These are phyloP conservation scores for Pseudopithomyces maydicus DNA, from an alignment of 2,329 filamentous ascomycete species.

Conservation along the genomic window DNA sequence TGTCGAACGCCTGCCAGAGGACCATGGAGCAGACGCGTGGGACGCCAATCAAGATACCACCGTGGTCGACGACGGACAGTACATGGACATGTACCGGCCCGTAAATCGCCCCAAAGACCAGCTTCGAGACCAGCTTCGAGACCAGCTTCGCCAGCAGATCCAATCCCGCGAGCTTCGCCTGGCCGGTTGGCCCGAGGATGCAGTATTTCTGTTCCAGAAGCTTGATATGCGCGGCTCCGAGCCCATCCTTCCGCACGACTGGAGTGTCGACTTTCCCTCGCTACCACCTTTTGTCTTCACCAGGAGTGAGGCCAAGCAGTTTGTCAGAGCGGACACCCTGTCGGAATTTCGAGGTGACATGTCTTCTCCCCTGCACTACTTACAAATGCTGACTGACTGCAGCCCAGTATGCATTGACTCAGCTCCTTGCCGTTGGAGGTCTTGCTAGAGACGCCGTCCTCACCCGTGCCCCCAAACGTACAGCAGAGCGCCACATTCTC, in stretches of 20 bases:
- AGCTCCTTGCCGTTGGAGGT: slow-evolving; percentile 57
- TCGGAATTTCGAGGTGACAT: slow-evolving; percentile 53
- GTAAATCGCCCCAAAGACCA: slow-evolving; percentile 31
- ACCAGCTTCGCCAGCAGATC: slow-evolving; percentile 22
- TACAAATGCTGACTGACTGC: slow-evolving; percentile 14
- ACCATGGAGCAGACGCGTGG: slow-evolving; percentile 24
- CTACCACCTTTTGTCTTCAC: slow-evolving; percentile 60
- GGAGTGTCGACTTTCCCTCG: slow-evolving; percentile 59
- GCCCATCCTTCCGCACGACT: slow-evolving; percentile 58
- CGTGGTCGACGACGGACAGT: slow-evolving; percentile 39
- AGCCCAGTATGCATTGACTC: slow-evolving; percentile 58
- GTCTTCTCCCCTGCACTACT: background rate
- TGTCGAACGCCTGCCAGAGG: slow-evolving; percentile 6
- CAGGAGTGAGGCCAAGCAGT: slow-evolving; percentile 46
- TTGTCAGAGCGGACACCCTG: slow-evolving; percentile 52
- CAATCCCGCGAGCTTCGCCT: slow-evolving; percentile 44
- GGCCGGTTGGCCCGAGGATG: slow-evolving; percentile 57
- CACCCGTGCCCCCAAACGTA: slow-evolving; percentile 42
- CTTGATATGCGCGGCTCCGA: slow-evolving; percentile 62
- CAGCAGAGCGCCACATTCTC: slow-evolving; percentile 46
- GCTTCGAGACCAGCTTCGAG: slow-evolving; percentile 25
- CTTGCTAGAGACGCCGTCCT: slow-evolving; percentile 57
- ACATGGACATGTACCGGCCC: slow-evolving; percentile 28
- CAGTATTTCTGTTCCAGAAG: slow-evolving; percentile 58
- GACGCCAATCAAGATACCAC: slow-evolving; percentile 45